Base-by-base conservation (phyloP, 2,329 filamentous ascomycete genomes). In the Dactylellina haptotyla region DNA sequence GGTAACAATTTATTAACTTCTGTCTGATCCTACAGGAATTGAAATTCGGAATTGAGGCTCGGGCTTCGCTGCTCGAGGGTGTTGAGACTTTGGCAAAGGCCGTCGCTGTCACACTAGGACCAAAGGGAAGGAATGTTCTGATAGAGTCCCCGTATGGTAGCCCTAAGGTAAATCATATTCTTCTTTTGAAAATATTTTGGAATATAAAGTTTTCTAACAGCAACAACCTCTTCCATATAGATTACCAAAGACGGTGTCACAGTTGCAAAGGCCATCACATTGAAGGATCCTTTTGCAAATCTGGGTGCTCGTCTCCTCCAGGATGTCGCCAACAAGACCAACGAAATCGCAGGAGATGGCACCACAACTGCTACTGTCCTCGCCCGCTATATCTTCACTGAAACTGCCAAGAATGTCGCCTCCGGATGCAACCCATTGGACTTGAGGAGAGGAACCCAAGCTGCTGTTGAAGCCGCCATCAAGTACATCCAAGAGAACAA, bases 391-490 rank as follows among this genome's bases (percentile, higher is more conserved):
- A 99, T 99, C 84, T 99, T 99, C 88, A 96, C 95, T 83, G 95
- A 99, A 87, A 98, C 94, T 63, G 95, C 98, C 82, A 99, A 99
- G 90, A 99, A 99, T 83, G 95, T 99, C 77, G 95, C 95, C 77
- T 95, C 95, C 76, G 95, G 95, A 81, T 99, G 95, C 90, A 99
- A 99, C 86, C 95, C 95, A 78, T 98, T 99, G 95, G 95, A 99
- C 81, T 88, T 99, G 80, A 90, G 95, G 83, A 90, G 95, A 79
- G 95, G 95, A 83, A 98, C 95, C 80, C 95, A 99, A 86, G 91
- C 93, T 78, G 94, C 94, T 71, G 95, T 99, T 76, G 92, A 97
- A 77, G 89, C 93, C 75, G 95, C 97, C 66, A 93, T 99, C 79
- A 88, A 97, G 80, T 99, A 89, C 84, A 88, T 99, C 79, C 91